Conservation (phyloP, 352 stramenopile genomes). For the Phytophthora agathidicida region DNA sequence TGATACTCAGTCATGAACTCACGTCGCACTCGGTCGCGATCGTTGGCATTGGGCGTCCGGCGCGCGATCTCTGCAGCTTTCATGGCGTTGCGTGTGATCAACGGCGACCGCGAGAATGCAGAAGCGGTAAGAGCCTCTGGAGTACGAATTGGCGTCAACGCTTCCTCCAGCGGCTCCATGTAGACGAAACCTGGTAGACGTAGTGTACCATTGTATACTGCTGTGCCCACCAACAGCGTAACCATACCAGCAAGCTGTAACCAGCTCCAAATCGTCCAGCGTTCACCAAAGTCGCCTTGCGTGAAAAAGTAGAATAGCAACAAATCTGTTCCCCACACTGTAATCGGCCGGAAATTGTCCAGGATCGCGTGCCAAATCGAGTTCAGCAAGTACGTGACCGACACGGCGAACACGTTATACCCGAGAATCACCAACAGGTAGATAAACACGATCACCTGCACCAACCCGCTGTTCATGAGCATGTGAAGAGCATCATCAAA, state of each 20-base stretch:
- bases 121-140: slow-evolving; percentile 48
- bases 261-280: slow-evolving; percentile 95
- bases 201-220: slow-evolving; percentile 96
- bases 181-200: slow-evolving; percentile 82
- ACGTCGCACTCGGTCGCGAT: slow-evolving; percentile 81
- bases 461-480: slow-evolving; percentile 67
- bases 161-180: slow-evolving; percentile 71
- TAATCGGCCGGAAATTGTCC: slow-evolving; percentile 98
- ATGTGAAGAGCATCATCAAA: slow-evolving; percentile 84
- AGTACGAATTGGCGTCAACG: slow-evolving; percentile 73
- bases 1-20: slow-evolving; percentile 91
- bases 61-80: slow-evolving; percentile 84
- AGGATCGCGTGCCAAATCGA: slow-evolving; percentile 98
- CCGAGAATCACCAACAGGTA: slow-evolving; percentile 95
- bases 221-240: slow-evolving; percentile 94
- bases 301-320: slow-evolving; percentile 97
- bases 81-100: slow-evolving; percentile 86
- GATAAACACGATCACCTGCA: slow-evolving; percentile 75
- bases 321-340: slow-evolving; percentile 95
- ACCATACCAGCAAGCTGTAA: slow-evolving; percentile 95
- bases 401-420: slow-evolving; percentile 98
- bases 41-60: slow-evolving; percentile 77
- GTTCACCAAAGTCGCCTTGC: slow-evolving; percentile 90
- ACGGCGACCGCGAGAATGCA: slow-evolving; percentile 68
- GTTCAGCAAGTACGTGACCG: slow-evolving; percentile 96